These are phyloP conservation scores for Chlamydomonas sp. DNA, from an alignment of 139 green algal genomes.

Conservation along the genomic window DNA sequence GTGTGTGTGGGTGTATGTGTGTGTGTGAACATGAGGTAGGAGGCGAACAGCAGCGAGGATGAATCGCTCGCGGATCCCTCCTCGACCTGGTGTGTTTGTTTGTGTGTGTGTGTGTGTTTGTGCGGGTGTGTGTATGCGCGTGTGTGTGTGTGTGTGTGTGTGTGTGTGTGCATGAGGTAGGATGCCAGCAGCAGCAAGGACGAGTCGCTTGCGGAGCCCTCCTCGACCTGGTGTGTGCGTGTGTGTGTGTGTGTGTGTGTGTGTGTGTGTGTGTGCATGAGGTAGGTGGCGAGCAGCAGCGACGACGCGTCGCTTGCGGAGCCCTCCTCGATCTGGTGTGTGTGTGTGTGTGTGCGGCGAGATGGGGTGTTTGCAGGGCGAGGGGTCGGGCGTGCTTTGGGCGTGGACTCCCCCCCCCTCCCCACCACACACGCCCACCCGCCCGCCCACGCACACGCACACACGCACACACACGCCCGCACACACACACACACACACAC, in stretches of 20 bases:
- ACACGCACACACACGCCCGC: not conserved
- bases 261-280: constrained; percentile 35
- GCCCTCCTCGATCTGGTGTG: constrained; percentile 5
- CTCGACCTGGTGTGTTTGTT: constrained; percentile 29
- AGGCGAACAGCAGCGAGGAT: constrained; percentile 39
- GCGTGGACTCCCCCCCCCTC: not conserved
- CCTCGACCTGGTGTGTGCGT: constrained; percentile 25
- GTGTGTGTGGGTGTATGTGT: not conserved
- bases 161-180: constrained; percentile 26
- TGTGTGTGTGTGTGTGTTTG: not conserved
- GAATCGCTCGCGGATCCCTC: constrained; percentile 26
- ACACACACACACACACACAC: not conserved
- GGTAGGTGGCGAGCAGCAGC: constrained; percentile 38
- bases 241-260: not conserved
- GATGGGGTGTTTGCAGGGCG: too few relatives aligned
- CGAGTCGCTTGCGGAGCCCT: constrained; percentile 23
- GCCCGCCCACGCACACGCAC: not conserved
- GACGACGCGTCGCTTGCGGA: constrained; percentile 10
- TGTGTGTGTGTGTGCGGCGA: not conserved
- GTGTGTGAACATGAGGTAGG: constrained; percentile 28
- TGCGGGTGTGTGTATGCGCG: not conserved
- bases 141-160: not conserved
- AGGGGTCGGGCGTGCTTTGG: too few relatives aligned
- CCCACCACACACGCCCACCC: not conserved
- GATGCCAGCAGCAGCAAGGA: constrained; percentile 39